phyloP scores from a whole-genome alignment of 2,329 filamentous ascomycete species.

The Aspergillus chevalieri region DNA sequence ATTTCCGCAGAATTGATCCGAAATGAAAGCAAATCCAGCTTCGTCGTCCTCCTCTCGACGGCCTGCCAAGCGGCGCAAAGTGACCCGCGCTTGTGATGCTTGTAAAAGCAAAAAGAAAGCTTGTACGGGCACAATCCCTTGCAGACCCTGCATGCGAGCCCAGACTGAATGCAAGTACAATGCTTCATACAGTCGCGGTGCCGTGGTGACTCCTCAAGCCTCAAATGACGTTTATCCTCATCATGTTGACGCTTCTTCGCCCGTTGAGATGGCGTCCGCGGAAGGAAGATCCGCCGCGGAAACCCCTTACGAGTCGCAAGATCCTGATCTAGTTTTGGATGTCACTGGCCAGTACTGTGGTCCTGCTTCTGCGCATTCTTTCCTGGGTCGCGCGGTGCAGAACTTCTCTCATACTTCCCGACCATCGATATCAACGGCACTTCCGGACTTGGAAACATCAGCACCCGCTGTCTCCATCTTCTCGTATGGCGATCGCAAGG shows the following conservation, averaged over 20 bases:
- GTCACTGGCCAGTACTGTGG: conserved; percentile 17
- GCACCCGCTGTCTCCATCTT: conserved; percentile 13
- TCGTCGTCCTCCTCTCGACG: neutral
- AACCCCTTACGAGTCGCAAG: neutral
- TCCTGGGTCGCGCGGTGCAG: conserved; percentile 14
- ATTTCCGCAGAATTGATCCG: no score
- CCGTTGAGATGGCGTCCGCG: no score
- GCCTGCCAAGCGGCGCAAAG: conserved; percentile 16
- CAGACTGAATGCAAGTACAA: conserved; percentile 14
- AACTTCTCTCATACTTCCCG: conserved; percentile 10
- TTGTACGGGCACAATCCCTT: conserved; percentile 18
- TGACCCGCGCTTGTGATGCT: conserved; percentile 20
- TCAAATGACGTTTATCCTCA: neutral
- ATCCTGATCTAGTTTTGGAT: conserved; percentile 4
- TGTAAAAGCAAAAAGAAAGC: conserved; percentile 20
- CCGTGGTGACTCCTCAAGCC: conserved; percentile 13
- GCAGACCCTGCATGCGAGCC: conserved; percentile 13
- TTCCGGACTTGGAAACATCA: neutral
- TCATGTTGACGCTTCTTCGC: neutral
- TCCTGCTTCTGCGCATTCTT: conserved; percentile 19
- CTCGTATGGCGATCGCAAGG: conserved; percentile 14
- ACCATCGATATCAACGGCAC: conserved; percentile 3
- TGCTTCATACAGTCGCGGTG: conserved; percentile 17
- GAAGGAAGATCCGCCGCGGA: neutral
- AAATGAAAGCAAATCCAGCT: no score